These are phyloP conservation scores for Mortierella hygrophila DNA, from an alignment of 192 early-diverging fungal genomes.

Conservation along the genomic window DNA sequence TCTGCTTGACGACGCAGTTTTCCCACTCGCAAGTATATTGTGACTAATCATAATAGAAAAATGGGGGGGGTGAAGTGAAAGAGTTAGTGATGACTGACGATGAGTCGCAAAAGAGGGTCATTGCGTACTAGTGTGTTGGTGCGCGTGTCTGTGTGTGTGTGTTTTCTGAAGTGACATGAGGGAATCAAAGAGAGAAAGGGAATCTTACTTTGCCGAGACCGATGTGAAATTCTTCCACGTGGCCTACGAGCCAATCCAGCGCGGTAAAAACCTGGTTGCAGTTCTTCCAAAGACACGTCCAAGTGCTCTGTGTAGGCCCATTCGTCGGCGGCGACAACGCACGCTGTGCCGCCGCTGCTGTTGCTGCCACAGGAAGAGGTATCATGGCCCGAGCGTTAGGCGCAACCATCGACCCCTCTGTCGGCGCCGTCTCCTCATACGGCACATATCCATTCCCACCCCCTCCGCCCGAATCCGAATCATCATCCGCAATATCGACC, in stretches of 20 bases:
- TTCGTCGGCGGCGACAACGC: background rate
- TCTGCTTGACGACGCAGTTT: constrained; percentile 57
- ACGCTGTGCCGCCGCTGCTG: background rate
- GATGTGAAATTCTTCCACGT: constrained; percentile 63
- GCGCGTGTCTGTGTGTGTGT: background rate
- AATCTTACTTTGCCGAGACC: constrained; percentile 62
- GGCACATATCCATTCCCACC: background rate
- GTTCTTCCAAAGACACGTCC: constrained; percentile 61
- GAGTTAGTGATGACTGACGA: background rate
- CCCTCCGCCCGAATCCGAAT: constrained; percentile 3
- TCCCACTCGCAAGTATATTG: constrained; percentile 60
- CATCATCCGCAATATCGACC: constrained; percentile 10
- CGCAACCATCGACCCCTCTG: constrained; percentile 3
- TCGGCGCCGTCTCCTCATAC: background rate
- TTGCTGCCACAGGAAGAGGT: background rate
- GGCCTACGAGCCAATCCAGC: constrained; percentile 59
- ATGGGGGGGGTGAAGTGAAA: too few species aligned
- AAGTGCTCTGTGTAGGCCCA: constrained; percentile 13
- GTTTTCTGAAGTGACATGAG: background rate
- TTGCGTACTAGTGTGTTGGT: background rate
- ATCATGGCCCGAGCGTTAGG: background rate
- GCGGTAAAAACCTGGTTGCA: constrained; percentile 51
- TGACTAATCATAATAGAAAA: constrained; percentile 22
- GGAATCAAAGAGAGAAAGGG: too few species aligned
- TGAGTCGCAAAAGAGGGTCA: background rate